Base-by-base conservation (phyloP, 2,329 filamentous ascomycete species). In the Aspergillus proliferans region DNA sequence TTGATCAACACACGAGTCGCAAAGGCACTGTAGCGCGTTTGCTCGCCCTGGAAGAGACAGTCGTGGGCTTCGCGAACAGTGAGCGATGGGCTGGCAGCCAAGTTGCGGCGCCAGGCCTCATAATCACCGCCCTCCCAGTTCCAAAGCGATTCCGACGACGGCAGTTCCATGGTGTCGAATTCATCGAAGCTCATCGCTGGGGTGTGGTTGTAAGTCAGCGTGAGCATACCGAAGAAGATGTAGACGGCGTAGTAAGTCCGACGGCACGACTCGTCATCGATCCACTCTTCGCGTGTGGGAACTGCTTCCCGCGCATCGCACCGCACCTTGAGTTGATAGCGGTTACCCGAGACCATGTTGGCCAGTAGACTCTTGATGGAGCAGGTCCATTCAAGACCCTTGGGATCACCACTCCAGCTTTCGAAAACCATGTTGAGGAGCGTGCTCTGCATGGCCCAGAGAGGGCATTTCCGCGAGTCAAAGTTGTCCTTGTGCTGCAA, bases 1-100 rank as follows among this genome's bases (percentile, higher is more conserved):
- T 97, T 98, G 79, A 97, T 96, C 88, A 98, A 94, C 56, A 97
- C 89, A 54, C 93, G 88, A 9, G 93, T 95, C 4, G 91, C 92
- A 67, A 97, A 98, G 1, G 92, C 92, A 65, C 92, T 97, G 76
- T 97, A 98, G 60, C 86, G 86, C 46, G 92, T 82, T 50, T 82
- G 82, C 66, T 96, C 89, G 55, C 92, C 93, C 68, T 95, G 90
- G 77, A 97, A 97, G 3, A 98, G 82, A 54, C 90, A 91, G 71
- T 95, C 90, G 64, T 97, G 92, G 1, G 93, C 92, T 63, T 94
- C 86, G 71, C 93, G 87, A 66, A 97, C 95, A 0, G 91, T 95
- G 50, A 91, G 84, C 24, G 84, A 83, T 18, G 84, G 82, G 6
- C 86, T 86, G 6, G 79, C 76, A 51, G 80, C 80, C 51, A 94